Conservation (phyloP, 1,139 yeast genomes). For the Magnusiomyces magnusii region DNA sequence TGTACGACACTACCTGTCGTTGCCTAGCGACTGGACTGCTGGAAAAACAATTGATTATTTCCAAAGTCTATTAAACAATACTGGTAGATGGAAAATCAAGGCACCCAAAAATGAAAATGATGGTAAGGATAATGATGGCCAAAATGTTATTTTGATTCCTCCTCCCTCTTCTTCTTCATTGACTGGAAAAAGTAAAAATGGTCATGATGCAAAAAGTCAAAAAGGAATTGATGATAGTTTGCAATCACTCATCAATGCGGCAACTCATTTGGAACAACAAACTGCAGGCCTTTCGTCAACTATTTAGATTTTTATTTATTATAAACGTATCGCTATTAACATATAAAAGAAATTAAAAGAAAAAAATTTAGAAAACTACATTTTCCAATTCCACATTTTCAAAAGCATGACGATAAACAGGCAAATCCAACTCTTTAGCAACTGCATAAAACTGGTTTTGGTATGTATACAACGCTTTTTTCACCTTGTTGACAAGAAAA, state of each 20-base stretch:
- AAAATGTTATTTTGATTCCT: neutral
- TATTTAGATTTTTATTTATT: neutral
- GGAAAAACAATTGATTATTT: neutral
- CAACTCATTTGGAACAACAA: constrained; percentile 4
- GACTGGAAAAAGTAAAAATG: neutral
- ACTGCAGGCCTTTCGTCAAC: neutral
- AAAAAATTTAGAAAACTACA: too few species aligned
- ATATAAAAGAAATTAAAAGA: too few species aligned
- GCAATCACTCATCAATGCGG: neutral
- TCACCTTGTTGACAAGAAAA: neutral
- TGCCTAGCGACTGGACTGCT: neutral
- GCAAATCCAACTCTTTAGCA: neutral
- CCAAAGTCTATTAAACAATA: neutral
- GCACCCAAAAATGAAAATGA: too few species aligned
- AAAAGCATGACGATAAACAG: neutral
- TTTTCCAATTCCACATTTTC: neutral
- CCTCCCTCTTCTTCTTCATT: neutral
- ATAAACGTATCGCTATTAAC: too few species aligned
- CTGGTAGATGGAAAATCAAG: constrained; percentile 2
- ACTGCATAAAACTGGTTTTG: neutral
- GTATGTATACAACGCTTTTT: neutral
- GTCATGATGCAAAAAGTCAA: too few species aligned
- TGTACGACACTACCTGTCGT: neutral
- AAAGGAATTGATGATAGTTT: neutral
- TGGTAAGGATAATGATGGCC: neutral